Conservation (phyloP, 805 yeast species). For the Myxozyma monticola region DNA sequence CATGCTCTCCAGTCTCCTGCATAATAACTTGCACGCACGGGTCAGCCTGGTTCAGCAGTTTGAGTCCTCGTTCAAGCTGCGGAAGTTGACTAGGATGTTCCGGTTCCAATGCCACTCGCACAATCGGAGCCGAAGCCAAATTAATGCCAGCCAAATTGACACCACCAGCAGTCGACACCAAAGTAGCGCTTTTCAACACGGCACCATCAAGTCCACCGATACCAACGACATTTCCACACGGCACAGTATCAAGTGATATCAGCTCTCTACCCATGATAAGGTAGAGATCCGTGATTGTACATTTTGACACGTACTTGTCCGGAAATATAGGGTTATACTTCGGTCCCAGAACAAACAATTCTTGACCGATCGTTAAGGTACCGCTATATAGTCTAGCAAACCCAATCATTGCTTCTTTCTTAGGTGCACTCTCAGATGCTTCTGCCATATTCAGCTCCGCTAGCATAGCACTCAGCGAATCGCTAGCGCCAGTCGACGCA, state of each 20-base stretch:
- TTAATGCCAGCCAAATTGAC: constrained; percentile 78
- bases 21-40: constrained; percentile 88
- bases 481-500: constrained; percentile 34
- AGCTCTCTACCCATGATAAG: constrained; percentile 92
- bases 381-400: constrained; percentile 91
- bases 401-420: constrained; percentile 72
- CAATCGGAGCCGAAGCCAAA: constrained; percentile 73
- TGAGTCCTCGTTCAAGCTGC: constrained; percentile 73
- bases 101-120: constrained; percentile 95
- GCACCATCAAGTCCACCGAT: constrained; percentile 85
- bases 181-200: constrained; percentile 82
- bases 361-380: constrained; percentile 70
- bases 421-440: constrained; percentile 22
- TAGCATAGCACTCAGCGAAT: constrained; percentile 28
- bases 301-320: constrained; percentile 54
- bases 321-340: constrained; percentile 72
- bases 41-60: constrained; percentile 79
- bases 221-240: constrained; percentile 94
- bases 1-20: constrained; percentile 90
- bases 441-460: constrained; percentile 28
- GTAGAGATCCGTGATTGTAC: constrained; percentile 67
- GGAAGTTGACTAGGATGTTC: constrained; percentile 78
- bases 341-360: constrained; percentile 77
- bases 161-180: constrained; percentile 61
- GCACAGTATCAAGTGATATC: constrained; percentile 72